These are phyloP conservation scores for Pyrenophora graminea DNA, from an alignment of 2,329 filamentous ascomycete genomes.

Conservation along the genomic window DNA sequence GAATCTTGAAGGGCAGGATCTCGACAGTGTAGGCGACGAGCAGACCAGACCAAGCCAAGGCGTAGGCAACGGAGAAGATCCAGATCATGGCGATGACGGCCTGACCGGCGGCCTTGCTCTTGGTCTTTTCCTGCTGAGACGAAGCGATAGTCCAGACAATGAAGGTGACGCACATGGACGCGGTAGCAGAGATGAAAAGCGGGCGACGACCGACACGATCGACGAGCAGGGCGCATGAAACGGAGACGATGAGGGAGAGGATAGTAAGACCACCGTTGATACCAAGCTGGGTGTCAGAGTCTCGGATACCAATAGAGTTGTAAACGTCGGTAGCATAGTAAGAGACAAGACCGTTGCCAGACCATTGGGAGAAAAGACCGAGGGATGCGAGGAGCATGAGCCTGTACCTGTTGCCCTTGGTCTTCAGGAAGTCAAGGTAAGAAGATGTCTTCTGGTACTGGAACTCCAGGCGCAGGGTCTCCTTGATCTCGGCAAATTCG, in stretches of 20 bases:
- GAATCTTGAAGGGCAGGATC: conserved; percentile 56
- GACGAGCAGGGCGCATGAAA: conserved; percentile 60
- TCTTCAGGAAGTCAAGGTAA: conserved; percentile 65
- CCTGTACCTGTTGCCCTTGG: conserved; percentile 67
- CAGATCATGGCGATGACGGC: conserved; percentile 57
- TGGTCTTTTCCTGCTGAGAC: conserved; percentile 57
- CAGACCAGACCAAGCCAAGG: conserved; percentile 62
- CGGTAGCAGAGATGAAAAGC: conserved; percentile 35
- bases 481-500: conserved; percentile 68
- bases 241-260: conserved; percentile 62
- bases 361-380: conserved; percentile 70
- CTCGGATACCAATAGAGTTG: conserved; percentile 62
- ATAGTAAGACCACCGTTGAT: conserved; percentile 63
- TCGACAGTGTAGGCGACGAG: conserved; percentile 59
- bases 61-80: conserved; percentile 58
- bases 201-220: conserved; percentile 56
- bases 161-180: conserved; percentile 43
- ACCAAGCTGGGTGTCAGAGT: conserved; percentile 44
- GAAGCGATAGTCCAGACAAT: conserved; percentile 46
- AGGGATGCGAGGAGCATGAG: conserved; percentile 65
- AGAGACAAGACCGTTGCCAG: conserved; percentile 68
- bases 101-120: conserved; percentile 48
- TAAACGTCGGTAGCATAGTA: conserved; percentile 70
- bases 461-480: conserved; percentile 64
- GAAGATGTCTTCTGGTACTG: conserved; percentile 54